Percentiles rank a stretch among this genome's conserved stretches.
These are phyloP conservation scores for Groenewaldozyma auringiensis DNA, from an alignment of 1,139 yeast genomes.

Conservation along the genomic window DNA sequence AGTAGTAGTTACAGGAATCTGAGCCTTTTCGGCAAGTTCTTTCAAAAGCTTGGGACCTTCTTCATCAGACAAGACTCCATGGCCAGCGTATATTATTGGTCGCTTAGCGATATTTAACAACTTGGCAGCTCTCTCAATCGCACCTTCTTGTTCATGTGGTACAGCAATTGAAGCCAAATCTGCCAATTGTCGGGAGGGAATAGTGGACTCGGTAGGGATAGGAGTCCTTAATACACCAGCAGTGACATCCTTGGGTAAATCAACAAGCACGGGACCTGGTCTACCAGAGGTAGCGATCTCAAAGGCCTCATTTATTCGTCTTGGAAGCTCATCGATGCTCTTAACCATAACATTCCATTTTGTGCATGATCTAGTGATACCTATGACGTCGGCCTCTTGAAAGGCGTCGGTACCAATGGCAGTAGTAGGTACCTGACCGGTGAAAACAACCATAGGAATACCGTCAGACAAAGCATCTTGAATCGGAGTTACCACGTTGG, in stretches of 20 bases:
- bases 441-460: constrained; percentile 93
- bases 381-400: constrained; percentile 98
- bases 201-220: constrained; percentile 76
- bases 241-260: constrained; percentile 95
- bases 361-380: constrained; percentile 94
- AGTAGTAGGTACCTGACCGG: constrained; percentile 94
- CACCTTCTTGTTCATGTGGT: constrained; percentile 67
- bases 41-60: constrained; percentile 75
- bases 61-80: constrained; percentile 72
- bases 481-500: constrained; percentile 94
- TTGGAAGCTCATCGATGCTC: constrained; percentile 86
- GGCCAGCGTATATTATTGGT: constrained; percentile 88
- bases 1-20: constrained; percentile 93
- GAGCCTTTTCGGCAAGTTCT: constrained; percentile 83
- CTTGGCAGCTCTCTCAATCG: constrained; percentile 68
- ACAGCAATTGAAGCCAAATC: constrained; percentile 65
- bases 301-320: constrained; percentile 94
- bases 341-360: constrained; percentile 99
- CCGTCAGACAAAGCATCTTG: constrained; percentile 98
- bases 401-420: constrained; percentile 98
- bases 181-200: constrained; percentile 73
- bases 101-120: constrained; percentile 75
- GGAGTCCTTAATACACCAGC: constrained; percentile 81
- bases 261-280: constrained; percentile 98
- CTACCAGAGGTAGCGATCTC: constrained; percentile 94